These are phyloP conservation scores for Carnegiea gigantea DNA, from an alignment of 179 eudicot species.

Conservation along the genomic window DNA sequence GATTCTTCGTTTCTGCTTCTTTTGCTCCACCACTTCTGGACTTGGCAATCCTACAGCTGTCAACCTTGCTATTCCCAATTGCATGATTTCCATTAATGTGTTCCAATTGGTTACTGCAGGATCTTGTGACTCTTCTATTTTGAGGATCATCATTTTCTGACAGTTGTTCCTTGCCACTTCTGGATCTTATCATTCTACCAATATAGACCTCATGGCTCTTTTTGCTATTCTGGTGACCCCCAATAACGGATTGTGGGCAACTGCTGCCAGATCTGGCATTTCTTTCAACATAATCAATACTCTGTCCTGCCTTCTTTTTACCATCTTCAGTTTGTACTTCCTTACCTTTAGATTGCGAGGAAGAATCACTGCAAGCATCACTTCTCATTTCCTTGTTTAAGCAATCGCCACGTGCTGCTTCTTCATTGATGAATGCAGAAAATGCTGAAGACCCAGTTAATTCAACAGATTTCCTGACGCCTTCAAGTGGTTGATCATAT, in stretches of 20 bases:
- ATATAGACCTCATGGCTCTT: conserved; percentile 16
- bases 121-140: conserved; percentile 3
- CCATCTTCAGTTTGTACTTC: conserved; percentile 20
- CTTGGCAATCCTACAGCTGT: conserved; percentile 30
- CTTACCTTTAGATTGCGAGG: conserved; percentile 23
- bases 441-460: conserved; percentile 22
- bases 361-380: conserved; percentile 16
- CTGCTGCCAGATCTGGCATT: conserved; percentile 25
- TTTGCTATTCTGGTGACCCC: not conserved
- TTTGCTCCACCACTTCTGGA: conserved; percentile 31
- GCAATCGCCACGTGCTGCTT: conserved; percentile 13
- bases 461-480: conserved; percentile 21
- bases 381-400: conserved; percentile 15
- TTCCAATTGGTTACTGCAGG: not conserved
- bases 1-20: conserved; percentile 16
- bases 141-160: not conserved
- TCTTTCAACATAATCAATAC: conserved; percentile 11
- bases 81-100: conserved; percentile 3
- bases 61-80: not conserved
- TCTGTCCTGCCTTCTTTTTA: conserved; percentile 8
- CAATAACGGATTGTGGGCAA: conserved; percentile 3
- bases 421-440: conserved; percentile 11
- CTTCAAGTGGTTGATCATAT: conserved; percentile 26
- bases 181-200: conserved; percentile 26
- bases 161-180: conserved; percentile 10